Base-by-base conservation (phyloP, 495 filamentous ascomycete species). In the Hyaloscypha variabilis region DNA sequence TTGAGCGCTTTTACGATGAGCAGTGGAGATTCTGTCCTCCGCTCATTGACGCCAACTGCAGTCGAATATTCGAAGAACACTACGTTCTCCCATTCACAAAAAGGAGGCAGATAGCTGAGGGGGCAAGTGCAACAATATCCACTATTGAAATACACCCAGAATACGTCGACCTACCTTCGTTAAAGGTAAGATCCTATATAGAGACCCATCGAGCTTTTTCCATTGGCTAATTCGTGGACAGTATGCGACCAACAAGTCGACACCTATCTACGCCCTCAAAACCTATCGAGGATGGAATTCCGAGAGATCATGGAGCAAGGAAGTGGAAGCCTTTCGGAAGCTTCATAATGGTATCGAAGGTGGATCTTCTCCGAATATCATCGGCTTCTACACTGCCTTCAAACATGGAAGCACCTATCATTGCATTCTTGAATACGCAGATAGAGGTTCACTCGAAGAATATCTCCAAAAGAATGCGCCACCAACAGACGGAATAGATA, bases 381-480 rank as follows among this genome's bases (percentile, higher is more conserved):
- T 81, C 21, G 72, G 62, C 2, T 82, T 76, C 59, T 77, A 78
- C 63, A 77, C 76, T 1, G 71, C 68, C 11, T 82, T 75, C 65
- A 71, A 66, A 58, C 73, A 77, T 24, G 63, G 71, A 23, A 72
- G 53, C 3, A 73, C 67, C 1, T 79, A 69, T 57, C 73, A 78
- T 59, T 62, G 81, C 0, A 70, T 83, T 46, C 68, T 83, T 14
- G 80, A 82, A 67, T 81, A 78, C 64, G 79, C 75, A 13, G 75
- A 81, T 61, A 53, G 64, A 31, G 79, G 78, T 17, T 75, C 72
- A 24, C 67, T 82, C 26, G 72, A 74, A 42, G 60, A 76, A 29
- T 80, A 72, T 59, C 72, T 81, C 58, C 36, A 69, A 49, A 67
- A 21, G 6, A 71, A 58, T 3, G 56, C 42, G 4, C 66, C 71